Base-by-base conservation (phyloP, 108 stramenopile species). In the Aurantiochytrium sp. region DNA sequence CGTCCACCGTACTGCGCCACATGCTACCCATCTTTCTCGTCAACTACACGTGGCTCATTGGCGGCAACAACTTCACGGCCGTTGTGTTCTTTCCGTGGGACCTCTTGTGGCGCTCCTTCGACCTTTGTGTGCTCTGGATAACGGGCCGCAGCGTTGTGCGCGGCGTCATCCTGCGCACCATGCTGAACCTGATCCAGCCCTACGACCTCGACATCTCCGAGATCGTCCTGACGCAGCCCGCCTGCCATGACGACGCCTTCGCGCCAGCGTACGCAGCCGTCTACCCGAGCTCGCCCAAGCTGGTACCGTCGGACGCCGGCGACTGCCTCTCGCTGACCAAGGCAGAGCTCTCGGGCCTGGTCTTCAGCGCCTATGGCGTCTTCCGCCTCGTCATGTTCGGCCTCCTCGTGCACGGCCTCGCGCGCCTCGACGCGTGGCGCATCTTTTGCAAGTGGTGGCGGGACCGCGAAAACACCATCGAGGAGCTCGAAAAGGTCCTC, bases 41-140 rank as follows among this genome's bases (percentile, higher is more conserved):
- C 39, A 48, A 81, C 73, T 81, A 81, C 45, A 81, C 19, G 8
- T 81, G 73, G 73, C 73, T 81, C n/a, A 41, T 81, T 81, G 73
- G 39, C 39, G 73, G 73, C 73, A 81, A 81, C 27, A 48, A 41
- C 73, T 81, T 41, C 45, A 48, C 73, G 45, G 45, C n/a, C 6
- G 45, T 48, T 3, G 42, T 81, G 0, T 48, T 48, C 73, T 81
- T 81, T 30, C 73, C 73, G 45, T 81, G 39, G 42, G 73, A 81
- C 27, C 42, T 81, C 45, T 21, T 81, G 15, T 81, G 73, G 73
- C 39, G 73, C 1, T 41, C 45, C 73, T 41, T 81, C 12, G 73
- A 81, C 45, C 19, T 37, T 24, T 48, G 21, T 12, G 73, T 48
- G 73, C 42, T 81, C 27, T 48, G n/a, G 42, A 15, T 30, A 12